Evolutionary conservation across 1,284 basidiomycete genomes (phyloP), one percentile per base, ranked within the genome.

Genomic region (Inonotus hispidus): DNA sequence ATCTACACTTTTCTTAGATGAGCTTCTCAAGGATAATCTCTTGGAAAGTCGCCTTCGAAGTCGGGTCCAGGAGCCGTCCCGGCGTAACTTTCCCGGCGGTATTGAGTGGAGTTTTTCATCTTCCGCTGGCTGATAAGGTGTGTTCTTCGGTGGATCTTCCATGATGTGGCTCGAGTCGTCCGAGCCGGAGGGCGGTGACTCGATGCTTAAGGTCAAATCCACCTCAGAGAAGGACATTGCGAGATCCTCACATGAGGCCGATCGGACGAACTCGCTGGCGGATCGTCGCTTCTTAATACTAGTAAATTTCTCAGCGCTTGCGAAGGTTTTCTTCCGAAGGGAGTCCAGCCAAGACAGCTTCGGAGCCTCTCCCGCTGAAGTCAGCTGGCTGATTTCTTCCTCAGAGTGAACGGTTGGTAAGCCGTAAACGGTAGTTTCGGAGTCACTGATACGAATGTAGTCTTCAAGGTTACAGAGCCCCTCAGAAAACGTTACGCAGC

Each of bases 381-480:
- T 27, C 10, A 53, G 57, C 7, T 58, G 16, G 21, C 25, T 41
- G 21, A 56, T 56, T 21, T 53, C 50, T 43, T 59, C 37, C 39
- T 32, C 47, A 29, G 58, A 59, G 37, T 23, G 41, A 6, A 50
- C 38, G 21, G 58, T 37, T 10, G 50, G 52, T 8, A 59, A 6
- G 7, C 39, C 53, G 23, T 8, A 19, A 4, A 19, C 8, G n/a
- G 46, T 4, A 23, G 21, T 45, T n/a, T 41, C 38, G 10, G 29
- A 32, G 4, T 60, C 59, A 7, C 45, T 32, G 23, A 35, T 35
- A 10, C 38, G 60, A 6, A 53, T n/a, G 29, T 59, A 59, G 32
- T 59, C 61, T n/a, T 59, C 57, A 5, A 63, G 29, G 25, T 56
- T 47, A 38, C 53, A 59, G n/a, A 63, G 57, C 16, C 61, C 61